Conservation (phyloP, 352 stramenopile genomes). For the Phytophthora rubi region DNA sequence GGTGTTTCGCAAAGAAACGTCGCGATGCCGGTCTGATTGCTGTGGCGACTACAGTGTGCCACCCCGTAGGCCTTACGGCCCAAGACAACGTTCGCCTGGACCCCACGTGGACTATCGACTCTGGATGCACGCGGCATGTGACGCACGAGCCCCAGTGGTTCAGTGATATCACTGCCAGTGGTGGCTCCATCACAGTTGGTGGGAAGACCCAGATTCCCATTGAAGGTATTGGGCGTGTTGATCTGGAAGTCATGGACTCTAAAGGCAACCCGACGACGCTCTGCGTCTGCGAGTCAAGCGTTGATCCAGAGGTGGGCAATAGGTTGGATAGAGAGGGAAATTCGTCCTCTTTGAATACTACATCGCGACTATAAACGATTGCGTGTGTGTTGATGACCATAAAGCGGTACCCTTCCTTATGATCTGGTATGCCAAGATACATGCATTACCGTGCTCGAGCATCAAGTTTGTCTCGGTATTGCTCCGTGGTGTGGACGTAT, state of each 20-base stretch:
- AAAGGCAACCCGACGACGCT: conserved; percentile 15
- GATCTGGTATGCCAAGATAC: too few relatives aligned
- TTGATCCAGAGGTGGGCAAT: too few relatives aligned
- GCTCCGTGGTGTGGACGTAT: conserved; percentile 6
- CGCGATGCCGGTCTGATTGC: conserved; percentile 2
- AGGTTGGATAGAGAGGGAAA: too few relatives aligned
- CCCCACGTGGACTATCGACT: conserved; percentile 11
- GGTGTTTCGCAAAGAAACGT: not conserved
- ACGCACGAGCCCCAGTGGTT: conserved; percentile 23
- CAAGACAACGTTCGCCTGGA: not conserved
- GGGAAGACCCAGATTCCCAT: not conserved
- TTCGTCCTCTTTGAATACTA: too few relatives aligned
- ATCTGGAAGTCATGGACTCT: conserved; percentile 25
- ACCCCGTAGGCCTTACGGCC: not conserved
- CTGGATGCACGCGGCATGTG: conserved; percentile 22
- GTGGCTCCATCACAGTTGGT: conserved; percentile 24
- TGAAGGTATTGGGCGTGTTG: conserved; percentile 1
- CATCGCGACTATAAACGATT: too few relatives aligned
- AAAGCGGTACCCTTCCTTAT: too few relatives aligned
- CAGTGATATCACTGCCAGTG: not conserved
- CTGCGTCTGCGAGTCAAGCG: too few relatives aligned
- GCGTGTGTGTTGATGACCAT: too few relatives aligned
- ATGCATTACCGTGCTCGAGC: too few relatives aligned
- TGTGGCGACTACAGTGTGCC: not conserved
- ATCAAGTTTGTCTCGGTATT: conserved; percentile 8